Evolutionary conservation across 345 rosid genomes (phyloP).

Genomic region (Melaleuca quinquenervia): DNA sequence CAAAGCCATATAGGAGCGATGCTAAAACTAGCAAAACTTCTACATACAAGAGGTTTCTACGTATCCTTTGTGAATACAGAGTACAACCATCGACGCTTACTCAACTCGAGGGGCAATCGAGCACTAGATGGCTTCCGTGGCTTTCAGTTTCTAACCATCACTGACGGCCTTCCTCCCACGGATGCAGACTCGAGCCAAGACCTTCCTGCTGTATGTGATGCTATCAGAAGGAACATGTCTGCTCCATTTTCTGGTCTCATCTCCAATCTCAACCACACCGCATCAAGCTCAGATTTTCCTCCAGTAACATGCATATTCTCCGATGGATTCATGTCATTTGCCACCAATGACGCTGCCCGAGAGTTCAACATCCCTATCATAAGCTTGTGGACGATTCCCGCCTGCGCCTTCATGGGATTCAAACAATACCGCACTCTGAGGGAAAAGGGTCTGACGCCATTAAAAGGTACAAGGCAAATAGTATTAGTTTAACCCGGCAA

Average conservation of each 20-base stretch:
- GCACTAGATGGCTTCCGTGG: background rate
- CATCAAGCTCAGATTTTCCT: background rate
- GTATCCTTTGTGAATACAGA: conserved; percentile 1
- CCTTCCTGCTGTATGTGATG: background rate
- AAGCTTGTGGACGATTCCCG: background rate
- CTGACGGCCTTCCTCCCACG: background rate
- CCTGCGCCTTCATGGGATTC: background rate
- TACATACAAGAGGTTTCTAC: background rate
- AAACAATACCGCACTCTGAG: background rate
- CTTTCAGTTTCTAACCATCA: background rate
- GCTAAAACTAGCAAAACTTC: conserved; percentile 1
- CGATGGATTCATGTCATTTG: background rate
- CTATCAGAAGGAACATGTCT: background rate
- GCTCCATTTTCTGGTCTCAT: background rate
- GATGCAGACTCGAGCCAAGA: background rate
- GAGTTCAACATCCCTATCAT: background rate
- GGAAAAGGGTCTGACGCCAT: background rate
- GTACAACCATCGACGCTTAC: background rate
- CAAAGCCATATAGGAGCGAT: conserved; percentile 5
- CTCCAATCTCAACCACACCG: background rate
- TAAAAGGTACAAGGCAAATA: background rate
- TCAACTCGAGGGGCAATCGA: background rate
- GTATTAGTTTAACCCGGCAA: too few species aligned
- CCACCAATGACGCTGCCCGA: background rate
- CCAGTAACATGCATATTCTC: background rate